phyloP scores from a whole-genome alignment of 805 yeast genomes.

The Isabelozyma heimii region DNA sequence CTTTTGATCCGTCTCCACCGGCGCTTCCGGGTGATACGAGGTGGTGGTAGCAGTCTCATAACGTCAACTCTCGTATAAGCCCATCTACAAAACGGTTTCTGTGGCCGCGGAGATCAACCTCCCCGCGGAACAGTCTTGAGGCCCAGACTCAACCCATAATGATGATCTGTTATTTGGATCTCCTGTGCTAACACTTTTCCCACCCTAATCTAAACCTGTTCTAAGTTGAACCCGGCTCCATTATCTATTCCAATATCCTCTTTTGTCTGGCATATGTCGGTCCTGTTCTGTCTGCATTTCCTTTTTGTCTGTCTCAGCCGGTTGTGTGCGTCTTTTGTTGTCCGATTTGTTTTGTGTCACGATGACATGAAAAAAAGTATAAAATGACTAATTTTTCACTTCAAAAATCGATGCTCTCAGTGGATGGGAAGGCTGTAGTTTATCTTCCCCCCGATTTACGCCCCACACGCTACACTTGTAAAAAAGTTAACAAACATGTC shows the following conservation, averaged over 20 bases:
- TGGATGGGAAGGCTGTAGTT: no score
- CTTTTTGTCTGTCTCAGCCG: no score
- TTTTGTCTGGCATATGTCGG: no score
- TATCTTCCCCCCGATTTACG: no score
- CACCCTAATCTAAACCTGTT: no score
- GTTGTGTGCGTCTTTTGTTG: neutral
- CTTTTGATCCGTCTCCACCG: conserved; percentile 29
- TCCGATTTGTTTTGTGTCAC: neutral
- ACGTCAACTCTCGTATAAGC: neutral
- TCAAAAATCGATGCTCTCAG: neutral
- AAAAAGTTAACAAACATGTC: neutral
- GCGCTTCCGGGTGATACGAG: conserved; percentile 29
- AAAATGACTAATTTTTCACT: conserved; percentile 1
- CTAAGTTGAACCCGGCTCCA: no score
- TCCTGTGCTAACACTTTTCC: no score
- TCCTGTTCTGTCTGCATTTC: no score
- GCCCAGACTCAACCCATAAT: neutral
- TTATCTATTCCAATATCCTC: no score
- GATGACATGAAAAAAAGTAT: neutral
- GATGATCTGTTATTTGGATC: no score
- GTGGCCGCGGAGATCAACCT: neutral
- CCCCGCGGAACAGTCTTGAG: neutral
- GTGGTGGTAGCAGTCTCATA: conserved; percentile 39
- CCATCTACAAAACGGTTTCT: neutral
- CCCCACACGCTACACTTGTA: conserved; percentile 1